Base-by-base conservation (phyloP, 1,139 yeast genomes). In the Taphrina pruni region DNA sequence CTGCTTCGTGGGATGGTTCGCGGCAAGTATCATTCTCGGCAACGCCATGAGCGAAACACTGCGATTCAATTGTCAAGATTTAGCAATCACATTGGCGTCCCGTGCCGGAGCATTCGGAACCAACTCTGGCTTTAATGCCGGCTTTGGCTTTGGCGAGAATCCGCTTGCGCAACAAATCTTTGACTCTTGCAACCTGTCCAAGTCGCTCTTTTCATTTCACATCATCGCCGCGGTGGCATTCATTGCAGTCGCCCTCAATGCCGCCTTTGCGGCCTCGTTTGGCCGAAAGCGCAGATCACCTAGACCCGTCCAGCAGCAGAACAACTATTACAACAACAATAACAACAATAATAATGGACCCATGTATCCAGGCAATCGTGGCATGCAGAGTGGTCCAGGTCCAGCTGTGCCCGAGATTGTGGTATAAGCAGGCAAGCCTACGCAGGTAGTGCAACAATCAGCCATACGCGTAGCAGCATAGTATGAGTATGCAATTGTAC, bases 1-100 rank as follows among this genome's bases (percentile, higher is more conserved):
- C 35, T 54, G 36, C 48, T 64, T 64, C 46, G 67, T 64, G 21
- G 61, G 41, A 35, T 64, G 67, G 67, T 64, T 64, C 48, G 67
- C 67, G 3, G 67, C 67, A 20, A 64, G 60, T 26, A 55, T 55
- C 38, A 55, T 64, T 14, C 56, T 64, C 17, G 67, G 67, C n/a
- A 50, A 52, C 21, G 55, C 67, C 11, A 58, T 64, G 38, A 64
- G 46, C n/a, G 56, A 55, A 36, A 64, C 67, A 11, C 50, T 64
- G 38, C 52, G 43, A 6, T 64, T 39, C 56, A 64, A 55, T 26
- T 64, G 67, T 50, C 48, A 64, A 39, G 35, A 14, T n/a, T 55
- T 64, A 0, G 67, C 67, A 6, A 12, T 64, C 17, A 41, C 61
- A 9, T 21, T 64, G 67, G 43, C 61, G 0, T 43, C 60, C 20